Evolutionary conservation across 257 asterid genomes (phyloP).

Genomic region (Nicotiana attenuata): DNA sequence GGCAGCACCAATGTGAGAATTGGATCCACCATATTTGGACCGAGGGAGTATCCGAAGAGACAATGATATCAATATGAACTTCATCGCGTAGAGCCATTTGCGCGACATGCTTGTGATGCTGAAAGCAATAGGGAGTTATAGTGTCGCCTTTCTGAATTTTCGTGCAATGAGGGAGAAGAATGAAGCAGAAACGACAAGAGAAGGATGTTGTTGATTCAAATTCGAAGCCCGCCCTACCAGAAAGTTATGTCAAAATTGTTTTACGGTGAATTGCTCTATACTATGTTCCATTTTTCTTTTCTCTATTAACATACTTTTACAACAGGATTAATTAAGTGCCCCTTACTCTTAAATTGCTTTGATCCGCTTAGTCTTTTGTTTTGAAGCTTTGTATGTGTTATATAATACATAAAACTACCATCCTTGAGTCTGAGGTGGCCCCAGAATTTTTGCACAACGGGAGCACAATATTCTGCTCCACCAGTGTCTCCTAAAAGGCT

Average conservation of each 20-base stretch:
- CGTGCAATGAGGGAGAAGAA: neutral
- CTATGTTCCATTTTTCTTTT: too few relatives aligned
- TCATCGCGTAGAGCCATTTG: neutral
- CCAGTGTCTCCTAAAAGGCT: too few relatives aligned
- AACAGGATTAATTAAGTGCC: neutral
- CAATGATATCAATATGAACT: slow-evolving; percentile 17
- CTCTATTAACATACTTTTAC: neutral
- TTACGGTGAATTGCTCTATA: neutral
- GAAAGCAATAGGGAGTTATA: neutral
- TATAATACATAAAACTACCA: neutral
- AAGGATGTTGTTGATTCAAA: neutral
- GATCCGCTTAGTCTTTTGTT: neutral
- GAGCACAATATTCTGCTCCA: too few relatives aligned
- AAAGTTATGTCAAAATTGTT: neutral
- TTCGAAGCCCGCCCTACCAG: neutral
- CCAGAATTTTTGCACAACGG: too few relatives aligned
- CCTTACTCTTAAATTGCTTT: neutral
- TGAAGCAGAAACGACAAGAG: neutral
- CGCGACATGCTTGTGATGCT: neutral
- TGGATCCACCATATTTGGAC: slow-evolving; percentile 91
- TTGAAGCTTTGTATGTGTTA: neutral
- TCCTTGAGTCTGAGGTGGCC: neutral
- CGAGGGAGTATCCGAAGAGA: slow-evolving; percentile 69
- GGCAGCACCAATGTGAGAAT: slow-evolving; percentile 86
- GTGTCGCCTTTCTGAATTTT: neutral